Base-by-base conservation (phyloP, 345 rosid genomes). In the Brassica napus region DNA sequence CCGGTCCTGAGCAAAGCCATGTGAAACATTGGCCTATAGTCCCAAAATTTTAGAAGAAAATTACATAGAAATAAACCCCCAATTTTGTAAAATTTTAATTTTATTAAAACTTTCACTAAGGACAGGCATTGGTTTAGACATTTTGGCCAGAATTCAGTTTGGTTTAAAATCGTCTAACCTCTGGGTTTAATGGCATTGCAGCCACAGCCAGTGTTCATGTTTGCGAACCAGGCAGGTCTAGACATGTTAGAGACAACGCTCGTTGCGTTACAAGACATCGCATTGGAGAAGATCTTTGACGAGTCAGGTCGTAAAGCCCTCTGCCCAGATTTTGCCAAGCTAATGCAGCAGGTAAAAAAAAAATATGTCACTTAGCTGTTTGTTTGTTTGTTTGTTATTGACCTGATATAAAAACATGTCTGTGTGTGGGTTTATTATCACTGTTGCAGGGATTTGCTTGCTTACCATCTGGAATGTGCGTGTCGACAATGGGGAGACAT, bases 241-340 rank as follows among this genome's bases (percentile, higher is more conserved):
- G 98, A 96, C 88, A 96, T 96, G 99, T 86, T 93, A 55, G 99
- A 96, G 87, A 96, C 99, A n/a, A 96, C 99, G 21, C 85, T 96
- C 24, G 90, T 93, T 75, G 93, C 98, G 39, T 85, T 96, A 57
- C 99, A 96, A 86, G 99, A 93, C 68, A 90, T 96, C 73, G 87
- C 94, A 6, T 86, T 96, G 18, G 99, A 96, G 62, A 93, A 89
- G 82, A 93, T 93, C 59, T 92, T 96, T 0, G 95, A 93, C 66
- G 99, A 93, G 35, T 84, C 99, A 0, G 97, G 98, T 32, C 89
- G 92, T 32, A 92, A 96, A 83, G 85, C 90, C 14, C 81, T 96
- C 14, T 93, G 86, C 63, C 79, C 88, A 0, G 95, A 96, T 77
- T 96, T 96, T 26, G 85, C 90, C 73, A 93, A 96, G 86, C 79